Base-by-base conservation (phyloP, 129 eudicot genomes). In the Solidago caesia region DNA sequence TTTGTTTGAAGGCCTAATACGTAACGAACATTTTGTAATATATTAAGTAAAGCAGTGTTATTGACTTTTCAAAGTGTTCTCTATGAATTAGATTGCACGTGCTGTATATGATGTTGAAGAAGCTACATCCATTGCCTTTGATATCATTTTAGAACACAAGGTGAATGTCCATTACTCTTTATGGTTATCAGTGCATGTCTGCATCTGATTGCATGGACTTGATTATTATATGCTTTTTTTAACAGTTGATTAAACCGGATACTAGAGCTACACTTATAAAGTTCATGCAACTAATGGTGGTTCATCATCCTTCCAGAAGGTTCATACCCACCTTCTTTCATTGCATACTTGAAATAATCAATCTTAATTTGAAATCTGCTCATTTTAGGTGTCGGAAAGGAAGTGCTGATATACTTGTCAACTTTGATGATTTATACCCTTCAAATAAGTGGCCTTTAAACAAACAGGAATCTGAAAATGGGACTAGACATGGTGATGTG, bases 91-190 rank as follows among this genome's bases (percentile, higher is more conserved):
- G 98, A 90, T 94, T 80, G 88, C 82, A 16, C 97, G 82, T 16
- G 98, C 97, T 73, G 70, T 90, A 75, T 80, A 88, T 84, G 98
- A 94, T 82, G 86, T 90, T 76, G 98, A 94, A 89, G 98, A 94
- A 82, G 97, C 98, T 42, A 94, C 97, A 21, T 72, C 88, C 43
- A 57, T 74, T 39, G 96, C 97, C 59, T 88, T 90, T 82, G 97
- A 90, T 53, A 83, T 94, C 65, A 94, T 94, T 72, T 64, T 85
- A 60, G 49, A 82, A 70, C 91, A 88, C 71, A 94, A 88, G 92
- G 98, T 92, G 78, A 69, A 74, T 9, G 27, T 68, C 58, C 14
- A 39, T 70, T 65, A 58, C 53, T 77, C 21, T 61, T 77, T 77
- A 48, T 13, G 44, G 44, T 61, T 58, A 67, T 55, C 39, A 33